Evolutionary conservation across 2,329 filamentous ascomycete genomes (phyloP), one percentile per base, ranked within the genome.

Genomic region (Coniochaeta sp.): DNA sequence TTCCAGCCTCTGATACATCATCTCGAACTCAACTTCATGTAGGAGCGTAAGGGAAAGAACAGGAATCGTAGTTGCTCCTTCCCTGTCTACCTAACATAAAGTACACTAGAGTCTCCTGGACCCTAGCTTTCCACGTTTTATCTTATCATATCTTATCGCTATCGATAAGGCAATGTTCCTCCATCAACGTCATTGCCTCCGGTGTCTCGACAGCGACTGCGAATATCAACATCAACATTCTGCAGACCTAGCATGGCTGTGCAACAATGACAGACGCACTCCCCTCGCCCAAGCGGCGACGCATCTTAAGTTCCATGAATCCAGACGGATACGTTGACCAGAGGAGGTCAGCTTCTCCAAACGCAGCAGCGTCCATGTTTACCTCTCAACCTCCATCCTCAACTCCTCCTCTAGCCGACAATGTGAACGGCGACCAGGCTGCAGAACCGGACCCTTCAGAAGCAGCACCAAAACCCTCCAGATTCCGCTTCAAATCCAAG

Each of bases 281-380:
- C 14, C 34, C 19, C 34, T 69, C 69, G 55, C 68, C 70, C n/a
- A 66, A 69, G 64, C 70, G 79, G 67, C 76, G 78, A n/a, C 78
- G 77, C 52, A 79, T 81, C 22, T 71, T 82, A 19, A 77, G 77
- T 7, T 81, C 79, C 7, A 78, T 80, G 65, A 80, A 81, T 62
- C 75, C 71, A 6, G 70, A 72, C 5, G 22, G 58, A 60, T 9
- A 58, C 57, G 50, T 26, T 14, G 54, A 52, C 17, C 54, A 34
- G 26, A 11, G 8, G 12, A 58, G 6, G 22, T 38, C 56, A 6
- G 56, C 8, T 3, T 34, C 38, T 28, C 56, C 44, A 11, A 4
- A 16, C 8, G 22, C 19, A 26, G 12, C 44, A 8, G 19, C 44
- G n/a, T 50, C 44, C 44, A 17, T 28, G 44, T 6, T 22, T 4